Conservation (phyloP, 1,284 basidiomycete genomes). For the Apiotrichum domesticum region DNA sequence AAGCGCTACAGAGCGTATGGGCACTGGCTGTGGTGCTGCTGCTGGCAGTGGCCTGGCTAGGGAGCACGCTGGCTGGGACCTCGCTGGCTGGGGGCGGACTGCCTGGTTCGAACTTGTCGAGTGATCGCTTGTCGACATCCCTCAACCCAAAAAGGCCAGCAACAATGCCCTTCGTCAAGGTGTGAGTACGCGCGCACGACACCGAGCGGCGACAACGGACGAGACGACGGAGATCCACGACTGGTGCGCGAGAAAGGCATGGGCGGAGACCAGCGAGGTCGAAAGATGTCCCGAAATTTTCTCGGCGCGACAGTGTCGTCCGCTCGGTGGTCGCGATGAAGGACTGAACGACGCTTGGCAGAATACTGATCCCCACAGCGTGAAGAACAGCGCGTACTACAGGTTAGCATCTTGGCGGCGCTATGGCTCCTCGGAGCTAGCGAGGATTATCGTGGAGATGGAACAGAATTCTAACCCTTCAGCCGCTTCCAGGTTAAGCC, state of each 20-base stretch:
- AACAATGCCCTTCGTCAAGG: conserved; percentile 1
- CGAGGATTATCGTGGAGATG: not conserved
- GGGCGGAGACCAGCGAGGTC: not conserved
- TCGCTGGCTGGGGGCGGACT: no score
- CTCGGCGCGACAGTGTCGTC: no score
- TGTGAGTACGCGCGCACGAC: not conserved
- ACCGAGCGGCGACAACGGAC: not conserved
- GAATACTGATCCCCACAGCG: not conserved
- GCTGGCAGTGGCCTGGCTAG: no score
- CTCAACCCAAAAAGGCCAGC: not conserved
- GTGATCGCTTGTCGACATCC: not conserved
- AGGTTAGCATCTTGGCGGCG: not conserved
- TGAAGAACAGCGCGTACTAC: not conserved
- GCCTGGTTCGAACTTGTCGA: not conserved
- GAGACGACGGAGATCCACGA: not conserved
- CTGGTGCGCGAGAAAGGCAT: not conserved
- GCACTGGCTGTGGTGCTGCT: no score
- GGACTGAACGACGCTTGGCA: not conserved
- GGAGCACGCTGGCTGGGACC: not conserved
- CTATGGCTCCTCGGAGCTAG: not conserved
- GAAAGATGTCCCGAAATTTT: no score
- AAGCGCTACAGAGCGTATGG: no score
- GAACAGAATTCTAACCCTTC: conserved; percentile 60
- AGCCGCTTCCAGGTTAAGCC: conserved; percentile 97
- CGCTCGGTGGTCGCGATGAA: not conserved